Conservation (phyloP, 2,329 filamentous ascomycete genomes). For the Colletotrichum shisoi region DNA sequence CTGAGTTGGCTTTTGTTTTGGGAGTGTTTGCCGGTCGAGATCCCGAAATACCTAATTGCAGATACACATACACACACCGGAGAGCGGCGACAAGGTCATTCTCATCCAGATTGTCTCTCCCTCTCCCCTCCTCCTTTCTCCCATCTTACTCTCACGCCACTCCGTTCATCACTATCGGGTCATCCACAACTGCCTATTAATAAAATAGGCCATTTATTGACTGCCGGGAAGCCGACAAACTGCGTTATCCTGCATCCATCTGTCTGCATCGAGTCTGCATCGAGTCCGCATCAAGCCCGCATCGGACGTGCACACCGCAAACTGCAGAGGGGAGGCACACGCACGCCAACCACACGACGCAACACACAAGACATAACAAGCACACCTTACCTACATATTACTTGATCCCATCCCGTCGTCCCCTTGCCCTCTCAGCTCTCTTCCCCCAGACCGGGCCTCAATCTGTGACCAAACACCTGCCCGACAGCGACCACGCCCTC, state of each 20-base stretch:
- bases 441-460: slow-evolving; percentile 28
- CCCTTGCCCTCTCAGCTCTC: slow-evolving; percentile 1
- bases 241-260: slow-evolving; percentile 29
- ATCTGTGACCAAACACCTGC: slow-evolving; percentile 36
- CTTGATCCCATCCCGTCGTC: slow-evolving; percentile 9
- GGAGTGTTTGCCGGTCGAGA: background rate
- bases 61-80: background rate
- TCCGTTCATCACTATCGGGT: slow-evolving; percentile 5
- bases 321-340: slow-evolving; percentile 12
- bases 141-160: background rate
- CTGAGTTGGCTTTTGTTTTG: background rate
- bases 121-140: background rate
- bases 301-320: slow-evolving; percentile 39
- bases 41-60: slow-evolving; percentile 10
- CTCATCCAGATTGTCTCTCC: background rate
- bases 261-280: slow-evolving; percentile 9
- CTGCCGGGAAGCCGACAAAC: slow-evolving; percentile 14
- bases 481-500: slow-evolving; percentile 28
- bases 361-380: slow-evolving; percentile 11
- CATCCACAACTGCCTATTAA: slow-evolving; percentile 22
- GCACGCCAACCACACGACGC: background rate
- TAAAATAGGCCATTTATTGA: slow-evolving; percentile 20
- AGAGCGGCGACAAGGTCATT: slow-evolving; percentile 3
- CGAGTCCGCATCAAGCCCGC: no score
- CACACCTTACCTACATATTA: slow-evolving; percentile 33